Evolutionary conservation across 2,329 filamentous ascomycete genomes (phyloP), one percentile per base, ranked within the genome.

Genomic region (Ceratocystis ficicola): DNA sequence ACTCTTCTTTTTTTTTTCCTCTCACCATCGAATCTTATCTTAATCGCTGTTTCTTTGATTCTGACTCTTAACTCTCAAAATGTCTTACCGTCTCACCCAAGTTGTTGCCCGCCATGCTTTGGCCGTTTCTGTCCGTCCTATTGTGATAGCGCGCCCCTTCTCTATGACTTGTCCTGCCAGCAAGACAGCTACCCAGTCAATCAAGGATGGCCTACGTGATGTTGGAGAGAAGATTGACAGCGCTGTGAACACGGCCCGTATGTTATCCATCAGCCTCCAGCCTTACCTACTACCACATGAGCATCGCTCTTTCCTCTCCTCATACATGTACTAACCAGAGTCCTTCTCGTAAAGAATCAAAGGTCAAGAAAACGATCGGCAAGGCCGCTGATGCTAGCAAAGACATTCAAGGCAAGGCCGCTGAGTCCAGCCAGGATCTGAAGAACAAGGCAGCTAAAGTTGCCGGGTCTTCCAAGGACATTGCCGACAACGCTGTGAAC

Each of bases 201-300:
- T 81, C 70, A 87, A 86, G 74, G 83, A 86, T 68, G 78, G 79
- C 2, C 73, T 83, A 75, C 78, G 82, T 36, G 78, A 76, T 62
- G 82, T 87, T 52, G 80, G 81, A 67, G 80, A 84, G 72, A 86
- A 84, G 72, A 72, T 87, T 20, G 81, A 86, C 32, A 81, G 83
- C 48, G 83, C 82, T 17, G 84, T 87, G 72, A 78, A 87, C 70
- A 75, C 77, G 60, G 80, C 80, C 62, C 73, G 85, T 86, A 77
- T 67, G 80, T 77, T 41, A 22, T 22, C 22, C 8, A n/a, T 30
- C 36, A 25, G 5, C 20, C 52, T 17, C 36, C 55, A 17, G 46
- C 12, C 30, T 7, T 15, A 15, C 30, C 5, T 15, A 15, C 30
- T 25, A 20, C 62, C 48, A 25, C 4, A 7, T 5, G 1, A 41